These are phyloP conservation scores for Leishmania arabica DNA, from an alignment of 208 protist species.

Conservation along the genomic window DNA sequence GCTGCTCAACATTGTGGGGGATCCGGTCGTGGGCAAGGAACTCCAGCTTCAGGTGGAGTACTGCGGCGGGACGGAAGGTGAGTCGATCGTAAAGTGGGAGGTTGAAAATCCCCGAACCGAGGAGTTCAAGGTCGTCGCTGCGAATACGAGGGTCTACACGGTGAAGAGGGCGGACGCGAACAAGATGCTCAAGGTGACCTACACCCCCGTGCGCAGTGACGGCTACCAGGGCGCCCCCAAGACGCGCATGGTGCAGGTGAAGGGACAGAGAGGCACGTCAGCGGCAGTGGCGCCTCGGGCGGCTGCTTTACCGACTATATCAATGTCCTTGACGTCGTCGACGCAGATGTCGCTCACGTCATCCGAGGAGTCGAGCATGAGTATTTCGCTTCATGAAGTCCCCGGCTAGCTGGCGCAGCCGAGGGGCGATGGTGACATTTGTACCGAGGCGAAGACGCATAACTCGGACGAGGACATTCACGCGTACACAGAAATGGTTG, in stretches of 20 bases:
- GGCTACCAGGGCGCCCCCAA: slow-evolving; percentile 68
- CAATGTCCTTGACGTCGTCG: not conserved
- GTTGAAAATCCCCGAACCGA: slow-evolving; percentile 67
- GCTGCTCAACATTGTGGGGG: slow-evolving; percentile 67
- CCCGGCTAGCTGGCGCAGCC: slow-evolving; percentile 5
- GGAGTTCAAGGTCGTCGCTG: slow-evolving; percentile 54
- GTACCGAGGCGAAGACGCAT: slow-evolving; percentile 17
- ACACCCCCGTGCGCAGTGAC: slow-evolving; percentile 85
- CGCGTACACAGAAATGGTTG: slow-evolving; percentile 6
- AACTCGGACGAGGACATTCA: slow-evolving; percentile 28
- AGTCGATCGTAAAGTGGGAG: slow-evolving; percentile 74
- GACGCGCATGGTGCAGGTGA: slow-evolving; percentile 60
- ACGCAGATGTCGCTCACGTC: not conserved
- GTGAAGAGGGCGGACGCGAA: slow-evolving; percentile 67
- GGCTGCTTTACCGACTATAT: slow-evolving; percentile 4
- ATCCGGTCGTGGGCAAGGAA: slow-evolving; percentile 59
- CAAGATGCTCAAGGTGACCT: slow-evolving; percentile 81
- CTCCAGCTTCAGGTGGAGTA: slow-evolving; percentile 76
- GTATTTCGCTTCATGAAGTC: slow-evolving; percentile 1
- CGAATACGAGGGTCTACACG: slow-evolving; percentile 53
- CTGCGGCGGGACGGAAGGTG: slow-evolving; percentile 70
- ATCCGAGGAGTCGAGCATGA: not conserved
- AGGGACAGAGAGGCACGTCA: not conserved
- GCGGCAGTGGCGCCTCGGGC: slow-evolving; percentile 18
- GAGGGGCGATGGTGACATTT: slow-evolving; percentile 19